Conservation (phyloP, 1,284 basidiomycete species). For the Erythrobasidium hasegawianum region DNA sequence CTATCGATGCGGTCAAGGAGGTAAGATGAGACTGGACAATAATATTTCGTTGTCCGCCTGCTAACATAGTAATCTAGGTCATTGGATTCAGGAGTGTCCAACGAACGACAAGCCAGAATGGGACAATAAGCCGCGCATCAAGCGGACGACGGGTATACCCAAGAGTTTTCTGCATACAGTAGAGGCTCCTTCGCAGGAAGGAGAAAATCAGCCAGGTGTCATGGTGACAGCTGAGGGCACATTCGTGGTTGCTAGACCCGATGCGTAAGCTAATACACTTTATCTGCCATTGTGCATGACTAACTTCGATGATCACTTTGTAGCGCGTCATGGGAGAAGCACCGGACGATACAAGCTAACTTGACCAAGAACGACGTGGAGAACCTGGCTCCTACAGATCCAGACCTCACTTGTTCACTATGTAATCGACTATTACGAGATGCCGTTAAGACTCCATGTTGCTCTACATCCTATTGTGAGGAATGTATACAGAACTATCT, state of each 20-base stretch:
- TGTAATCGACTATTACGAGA: conserved; percentile 85
- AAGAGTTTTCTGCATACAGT: conserved; percentile 95
- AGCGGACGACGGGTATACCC: conserved; percentile 89
- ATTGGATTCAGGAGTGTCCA: conserved; percentile 99
- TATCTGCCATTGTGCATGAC: background rate
- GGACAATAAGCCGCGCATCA: conserved; percentile 90
- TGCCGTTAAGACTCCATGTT: conserved; percentile 86
- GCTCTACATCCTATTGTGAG: conserved; percentile 83
- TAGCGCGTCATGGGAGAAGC: conserved; percentile 88
- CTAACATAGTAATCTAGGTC: conserved; percentile 58
- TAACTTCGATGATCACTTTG: conserved; percentile 24
- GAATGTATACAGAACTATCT: conserved; percentile 89
- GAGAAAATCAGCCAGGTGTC: conserved; percentile 59
- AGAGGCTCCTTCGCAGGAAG: conserved; percentile 61
- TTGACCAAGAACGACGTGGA: conserved; percentile 79
- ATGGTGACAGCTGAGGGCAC: conserved; percentile 97
- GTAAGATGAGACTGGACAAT: conserved; percentile 55
- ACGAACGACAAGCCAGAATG: conserved; percentile 94
- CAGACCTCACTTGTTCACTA: conserved; percentile 73
- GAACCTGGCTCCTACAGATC: conserved; percentile 69
- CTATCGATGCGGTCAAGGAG: conserved; percentile 96
- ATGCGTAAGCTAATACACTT: conserved; percentile 61
- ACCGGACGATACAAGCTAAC: conserved; percentile 68
- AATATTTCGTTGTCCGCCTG: too few species aligned
- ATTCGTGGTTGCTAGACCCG: conserved; percentile 89